Base-by-base conservation (phyloP, 2,329 filamentous ascomycete genomes). In the Lojkania enalia region DNA sequence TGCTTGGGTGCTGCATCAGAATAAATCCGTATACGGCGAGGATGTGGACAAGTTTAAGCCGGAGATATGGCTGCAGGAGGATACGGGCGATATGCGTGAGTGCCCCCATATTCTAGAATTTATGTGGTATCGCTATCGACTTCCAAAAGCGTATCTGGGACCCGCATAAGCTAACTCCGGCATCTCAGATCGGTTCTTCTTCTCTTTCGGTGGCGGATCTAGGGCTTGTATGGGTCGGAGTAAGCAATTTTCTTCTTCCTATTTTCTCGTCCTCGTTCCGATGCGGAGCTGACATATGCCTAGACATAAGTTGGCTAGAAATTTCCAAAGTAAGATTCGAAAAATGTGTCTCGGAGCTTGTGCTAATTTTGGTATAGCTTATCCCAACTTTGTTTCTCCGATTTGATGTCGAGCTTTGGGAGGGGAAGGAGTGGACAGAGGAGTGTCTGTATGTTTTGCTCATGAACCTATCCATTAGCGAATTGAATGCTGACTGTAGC, bases 351-450 rank as follows among this genome's bases (percentile, higher is more conserved):
- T 64, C 7, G 7, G 15, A 33, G 15, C 23, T 27, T n/a, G 7
- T 7, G 23, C 23, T 27, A 47, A 27, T n/a, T 27, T 27, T 33
- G 30, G 7, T 9, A 6, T 16, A 33, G 30, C 47, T 71, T 6
- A 61, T 71, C 5, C 66, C 67, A 3, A 63, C 65, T 2, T 49
- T 71, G 5, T 64, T 70, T 39, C 48, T 64, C 54, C 63, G 60
- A 29, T 70, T 62, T 33, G 58, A 69, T 23, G 23, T 70, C 12
- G 57, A 66, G 42, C 52, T 71, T 49, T n/a, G 56, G 30, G 30
- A 33, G 6, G 30, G 30, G 14, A 9, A 67, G 18, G 57, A 57
- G 18, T 67, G 60, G 66, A 56, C 43, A 9, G 61, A 57, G 44
- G 54, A 46, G 0, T 62, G 60, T 43, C 59, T 47, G 52, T 64